Conservation (phyloP, 352 stramenopile species). For the Globisporangium megalacanthum region DNA sequence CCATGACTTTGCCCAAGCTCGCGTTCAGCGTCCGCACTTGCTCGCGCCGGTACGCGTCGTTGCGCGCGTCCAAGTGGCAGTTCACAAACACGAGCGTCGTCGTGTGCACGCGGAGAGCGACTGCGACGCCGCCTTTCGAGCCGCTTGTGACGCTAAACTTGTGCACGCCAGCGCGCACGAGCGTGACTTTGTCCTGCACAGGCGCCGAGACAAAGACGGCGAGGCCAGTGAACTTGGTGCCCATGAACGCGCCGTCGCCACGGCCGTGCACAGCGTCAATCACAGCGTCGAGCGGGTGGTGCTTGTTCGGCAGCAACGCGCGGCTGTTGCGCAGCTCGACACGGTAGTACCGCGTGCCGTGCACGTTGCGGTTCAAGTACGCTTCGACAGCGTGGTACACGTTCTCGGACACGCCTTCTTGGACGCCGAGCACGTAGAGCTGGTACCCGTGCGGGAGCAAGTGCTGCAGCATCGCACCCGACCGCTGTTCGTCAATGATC, state of each 20-base stretch:
- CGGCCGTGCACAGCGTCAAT: constrained; percentile 78
- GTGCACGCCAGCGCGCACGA: constrained; percentile 68
- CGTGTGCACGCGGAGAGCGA: constrained; percentile 66
- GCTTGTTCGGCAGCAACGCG: constrained; percentile 62
- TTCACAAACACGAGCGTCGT: constrained; percentile 84
- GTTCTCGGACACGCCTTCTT: constrained; percentile 84
- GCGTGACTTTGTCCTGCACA: constrained; percentile 56
- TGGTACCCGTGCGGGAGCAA: constrained; percentile 80
- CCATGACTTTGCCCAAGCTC: constrained; percentile 74
- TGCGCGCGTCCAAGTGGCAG: constrained; percentile 78
- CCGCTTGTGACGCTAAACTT: constrained; percentile 81
- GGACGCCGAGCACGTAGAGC: constrained; percentile 81
- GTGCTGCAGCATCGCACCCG: constrained; percentile 60
- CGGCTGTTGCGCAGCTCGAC: constrained; percentile 75
- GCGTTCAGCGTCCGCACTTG: constrained; percentile 81
- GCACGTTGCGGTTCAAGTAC: constrained; percentile 72
- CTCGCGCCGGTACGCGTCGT: constrained; percentile 72
- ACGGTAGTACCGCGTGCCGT: constrained; percentile 52
- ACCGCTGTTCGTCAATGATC: constrained; percentile 73
- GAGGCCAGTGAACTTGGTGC: constrained; percentile 82
- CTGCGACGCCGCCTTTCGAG: constrained; percentile 76
- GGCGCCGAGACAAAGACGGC: constrained; percentile 64
- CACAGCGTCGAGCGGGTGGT: constrained; percentile 52
- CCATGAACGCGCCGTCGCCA: constrained; percentile 76
- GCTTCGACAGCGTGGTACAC: constrained; percentile 76